Evolutionary conservation across 129 eudicot species (phyloP), one percentile per base, ranked within the genome.

Genomic region (Kitagawia praeruptora): DNA sequence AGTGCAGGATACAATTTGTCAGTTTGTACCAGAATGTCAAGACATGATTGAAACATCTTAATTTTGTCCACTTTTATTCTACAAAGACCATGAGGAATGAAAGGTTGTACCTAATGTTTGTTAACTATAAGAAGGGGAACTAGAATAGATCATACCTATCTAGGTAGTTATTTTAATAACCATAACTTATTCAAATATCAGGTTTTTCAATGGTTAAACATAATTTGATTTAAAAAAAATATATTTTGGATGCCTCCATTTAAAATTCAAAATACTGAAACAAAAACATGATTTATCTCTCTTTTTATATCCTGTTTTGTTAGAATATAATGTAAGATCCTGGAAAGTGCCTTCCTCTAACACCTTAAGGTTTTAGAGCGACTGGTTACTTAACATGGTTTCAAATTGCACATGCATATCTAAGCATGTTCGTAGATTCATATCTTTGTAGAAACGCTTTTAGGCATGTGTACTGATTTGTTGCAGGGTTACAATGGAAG

Each of bases 401-500:
- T 46, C 49, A 46, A 12, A 11, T 14, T 46, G 49, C 49, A 46
- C 15, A 7, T 34, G 37, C 37, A 34, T 46, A 46, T 10, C 7
- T 16, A 4, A 49, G 23, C 56, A 16, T 15, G 56, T 16, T 18
- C 7, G 7, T 18, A 49, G 23, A 49, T 49, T 49, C 56, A 16
- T 48, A 48, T 48, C 54, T 48, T 4, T 48, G 66, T 56, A 23
- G 66, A 56, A 23, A 56, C 12, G 0, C 7, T 64, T 64, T 27
- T 64, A 70, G 46, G 45, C 42, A 70, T 15, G 13, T 39, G 8
- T 69, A 53, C 41, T 75, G 16, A 49, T 75, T 14, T 74, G 46
- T 71, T 87, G 86, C 91, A 95, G 98, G 96, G 97, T 54, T 95
- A 95, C 79, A 95, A 95, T 83, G 99, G 99, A 82, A 90, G 97